Percentiles rank a stretch among this genome's conserved stretches.
phyloP scores from a whole-genome alignment of 2,329 filamentous ascomycete species.

The Fusarium aywerte region DNA sequence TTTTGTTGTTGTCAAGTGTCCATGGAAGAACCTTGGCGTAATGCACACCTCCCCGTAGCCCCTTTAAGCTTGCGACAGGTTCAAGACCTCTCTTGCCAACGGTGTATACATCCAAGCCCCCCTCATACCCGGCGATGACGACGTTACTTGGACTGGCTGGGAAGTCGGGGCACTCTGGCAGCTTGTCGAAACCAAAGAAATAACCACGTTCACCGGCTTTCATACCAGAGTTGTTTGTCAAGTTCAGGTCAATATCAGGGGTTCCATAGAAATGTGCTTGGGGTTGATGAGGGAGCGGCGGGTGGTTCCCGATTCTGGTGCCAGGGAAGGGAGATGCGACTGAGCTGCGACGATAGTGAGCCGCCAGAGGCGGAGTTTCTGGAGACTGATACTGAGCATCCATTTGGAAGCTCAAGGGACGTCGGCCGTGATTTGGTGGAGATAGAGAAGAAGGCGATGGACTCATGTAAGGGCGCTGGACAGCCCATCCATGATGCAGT shows the following conservation, averaged over 20 bases:
- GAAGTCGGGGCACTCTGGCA: constrained; percentile 60
- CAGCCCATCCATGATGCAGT: constrained; percentile 58
- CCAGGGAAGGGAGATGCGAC: constrained; percentile 63
- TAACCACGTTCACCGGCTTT: constrained; percentile 76
- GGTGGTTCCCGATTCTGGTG: constrained; percentile 59
- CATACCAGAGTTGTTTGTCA: constrained; percentile 64
- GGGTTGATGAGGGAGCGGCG: constrained; percentile 78
- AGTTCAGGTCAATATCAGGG: constrained; percentile 78
- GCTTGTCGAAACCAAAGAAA: constrained; percentile 82
- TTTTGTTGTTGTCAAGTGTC: constrained; percentile 64
- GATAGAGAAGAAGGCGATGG: constrained; percentile 58
- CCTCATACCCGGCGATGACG: constrained; percentile 81
- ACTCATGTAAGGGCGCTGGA: constrained; percentile 58
- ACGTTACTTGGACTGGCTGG: constrained; percentile 67
- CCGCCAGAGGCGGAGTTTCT: constrained; percentile 53
- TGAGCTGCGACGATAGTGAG: constrained; percentile 58
- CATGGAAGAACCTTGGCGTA: constrained; percentile 85
- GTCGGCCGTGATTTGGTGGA: constrained; percentile 52
- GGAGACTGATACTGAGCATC: constrained; percentile 57
- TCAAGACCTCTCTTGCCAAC: constrained; percentile 79
- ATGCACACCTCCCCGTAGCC: constrained; percentile 81
- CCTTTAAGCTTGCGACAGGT: constrained; percentile 75
- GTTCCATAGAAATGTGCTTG: constrained; percentile 82
- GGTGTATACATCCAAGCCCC: constrained; percentile 79
- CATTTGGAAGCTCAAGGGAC: constrained; percentile 67